Evolutionary conservation across 2,329 filamentous ascomycete species (phyloP).

Genomic region (Pseudogymnoascus verrucosus): DNA sequence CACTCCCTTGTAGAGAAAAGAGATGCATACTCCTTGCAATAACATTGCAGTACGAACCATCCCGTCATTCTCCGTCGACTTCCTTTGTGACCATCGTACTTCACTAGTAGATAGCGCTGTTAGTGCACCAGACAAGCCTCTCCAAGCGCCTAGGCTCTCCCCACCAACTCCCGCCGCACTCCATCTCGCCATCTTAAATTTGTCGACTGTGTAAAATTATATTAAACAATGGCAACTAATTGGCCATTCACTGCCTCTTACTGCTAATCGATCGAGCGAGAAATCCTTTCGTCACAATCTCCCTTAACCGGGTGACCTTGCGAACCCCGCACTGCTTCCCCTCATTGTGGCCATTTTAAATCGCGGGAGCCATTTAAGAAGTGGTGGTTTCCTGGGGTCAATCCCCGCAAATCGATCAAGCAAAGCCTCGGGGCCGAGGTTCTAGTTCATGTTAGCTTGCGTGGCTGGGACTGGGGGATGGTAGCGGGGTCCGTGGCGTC

Average conservation of each 20-base stretch:
- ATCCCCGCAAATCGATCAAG: constrained; percentile 2
- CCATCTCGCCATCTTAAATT: not conserved
- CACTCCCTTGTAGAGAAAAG: not conserved
- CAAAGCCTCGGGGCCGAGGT: not conserved
- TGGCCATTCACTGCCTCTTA: not conserved
- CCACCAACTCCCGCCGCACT: not conserved
- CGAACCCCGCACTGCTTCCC: constrained; percentile 1
- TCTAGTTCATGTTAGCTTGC: not conserved
- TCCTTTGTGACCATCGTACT: not conserved
- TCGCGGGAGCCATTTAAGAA: not conserved
- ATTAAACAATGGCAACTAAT: not conserved
- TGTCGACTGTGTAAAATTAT: not conserved
- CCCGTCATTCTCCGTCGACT: not conserved
- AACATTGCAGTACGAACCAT: not conserved
- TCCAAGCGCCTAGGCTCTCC: not conserved
- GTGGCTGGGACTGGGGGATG: not conserved
- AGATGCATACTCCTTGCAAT: not conserved
- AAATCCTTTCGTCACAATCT: not conserved
- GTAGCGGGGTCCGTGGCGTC: not conserved
- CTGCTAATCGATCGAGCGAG: not conserved
- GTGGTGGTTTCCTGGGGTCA: not conserved
- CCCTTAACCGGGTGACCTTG: not conserved
- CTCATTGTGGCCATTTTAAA: not conserved
- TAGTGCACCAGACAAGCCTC: not conserved
- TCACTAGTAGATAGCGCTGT: not conserved